Evolutionary conservation across 768 basidiomycete species (phyloP).

Genomic region (Boletus rex-veris): DNA sequence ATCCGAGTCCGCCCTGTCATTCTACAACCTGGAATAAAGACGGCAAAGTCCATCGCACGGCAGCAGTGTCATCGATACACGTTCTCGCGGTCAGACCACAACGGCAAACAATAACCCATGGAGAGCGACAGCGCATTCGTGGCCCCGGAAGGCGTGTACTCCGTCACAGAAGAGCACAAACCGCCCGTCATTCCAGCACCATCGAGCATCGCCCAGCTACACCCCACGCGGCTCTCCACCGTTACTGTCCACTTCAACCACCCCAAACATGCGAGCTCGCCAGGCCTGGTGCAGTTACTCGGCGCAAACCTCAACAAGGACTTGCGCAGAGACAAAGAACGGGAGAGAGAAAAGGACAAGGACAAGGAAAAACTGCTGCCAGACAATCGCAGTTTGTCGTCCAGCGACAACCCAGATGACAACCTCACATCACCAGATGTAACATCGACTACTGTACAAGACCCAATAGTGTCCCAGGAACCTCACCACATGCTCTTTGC

Average conservation of each 20-base stretch:
- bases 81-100: constrained; percentile 19
- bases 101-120: constrained; percentile 37
- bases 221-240: constrained; percentile 62
- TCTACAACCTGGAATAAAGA: background rate
- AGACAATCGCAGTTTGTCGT: constrained; percentile 75
- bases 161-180: constrained; percentile 83
- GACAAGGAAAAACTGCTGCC: constrained; percentile 37
- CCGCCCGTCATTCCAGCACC: constrained; percentile 46
- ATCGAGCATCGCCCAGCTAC: constrained; percentile 34
- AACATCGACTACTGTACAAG: constrained; percentile 34
- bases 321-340: constrained; percentile 41
- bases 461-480: constrained; percentile 23
- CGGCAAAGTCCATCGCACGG: background rate
- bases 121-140: constrained; percentile 84
- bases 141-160: constrained; percentile 88
- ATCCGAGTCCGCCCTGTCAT: background rate
- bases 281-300: constrained; percentile 66
- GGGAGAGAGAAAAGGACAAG: constrained; percentile 37
- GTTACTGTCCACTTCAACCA: constrained; percentile 61
- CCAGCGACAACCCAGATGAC: constrained; percentile 76
- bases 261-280: constrained; percentile 48
- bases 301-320: constrained; percentile 59
- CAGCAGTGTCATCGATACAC: background rate
- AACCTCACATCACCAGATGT: constrained; percentile 41
- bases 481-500: constrained; percentile 61